Evolutionary conservation across 768 basidiomycete species (phyloP).

Genomic region (Arthromyces matolae): DNA sequence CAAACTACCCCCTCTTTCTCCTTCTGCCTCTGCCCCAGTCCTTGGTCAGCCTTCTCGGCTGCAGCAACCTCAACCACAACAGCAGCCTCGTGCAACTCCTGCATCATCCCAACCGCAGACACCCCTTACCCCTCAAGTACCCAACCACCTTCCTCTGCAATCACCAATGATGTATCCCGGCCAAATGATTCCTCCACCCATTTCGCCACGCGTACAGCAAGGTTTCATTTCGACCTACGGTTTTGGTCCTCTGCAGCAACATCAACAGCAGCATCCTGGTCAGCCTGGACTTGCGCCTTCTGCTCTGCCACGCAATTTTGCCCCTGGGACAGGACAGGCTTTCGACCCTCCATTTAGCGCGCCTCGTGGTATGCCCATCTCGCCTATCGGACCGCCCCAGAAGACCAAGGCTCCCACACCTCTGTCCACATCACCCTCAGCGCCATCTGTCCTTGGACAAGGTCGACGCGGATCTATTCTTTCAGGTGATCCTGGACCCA

Average conservation of each 20-base stretch:
- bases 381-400: conserved; percentile 58
- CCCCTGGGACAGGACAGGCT: conserved; percentile 38
- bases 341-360: conserved; percentile 52
- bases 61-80: conserved; percentile 29
- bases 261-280: conserved; percentile 27
- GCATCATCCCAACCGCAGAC: conserved; percentile 44
- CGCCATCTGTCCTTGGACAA: conserved; percentile 36
- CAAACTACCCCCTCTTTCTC: conserved; percentile 37
- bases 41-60: conserved; percentile 30
- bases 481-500: conserved; percentile 53
- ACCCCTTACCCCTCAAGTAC: conserved; percentile 45
- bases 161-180: conserved; percentile 44
- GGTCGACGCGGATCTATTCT: conserved; percentile 43
- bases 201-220: conserved; percentile 56
- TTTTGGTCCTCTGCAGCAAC: conserved; percentile 35
- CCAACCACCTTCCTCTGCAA: conserved; percentile 40
- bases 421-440: conserved; percentile 29
- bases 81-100: conserved; percentile 33
- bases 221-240: conserved; percentile 51
- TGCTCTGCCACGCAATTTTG: conserved; percentile 52
- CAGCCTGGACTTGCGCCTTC: conserved; percentile 47
- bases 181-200: conserved; percentile 40
- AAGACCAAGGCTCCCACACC: conserved; percentile 37
- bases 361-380: conserved; percentile 24
- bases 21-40: conserved; percentile 24